Conservation (phyloP, 345 rosid species). For the Microcos paniculata region DNA sequence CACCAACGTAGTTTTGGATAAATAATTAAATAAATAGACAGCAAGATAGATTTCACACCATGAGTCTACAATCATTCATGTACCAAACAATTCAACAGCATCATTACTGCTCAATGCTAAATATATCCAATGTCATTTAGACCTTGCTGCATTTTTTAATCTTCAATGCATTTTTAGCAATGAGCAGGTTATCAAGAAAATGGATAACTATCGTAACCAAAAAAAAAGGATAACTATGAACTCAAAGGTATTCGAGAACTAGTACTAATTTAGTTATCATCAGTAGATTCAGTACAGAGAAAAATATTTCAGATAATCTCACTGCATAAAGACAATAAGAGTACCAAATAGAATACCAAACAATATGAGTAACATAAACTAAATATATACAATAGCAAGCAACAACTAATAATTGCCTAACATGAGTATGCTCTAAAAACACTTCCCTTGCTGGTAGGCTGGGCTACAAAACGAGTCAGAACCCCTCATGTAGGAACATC, state of each 20-base stretch:
- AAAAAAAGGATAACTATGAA: constrained; percentile 1
- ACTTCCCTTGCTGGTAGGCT: not conserved
- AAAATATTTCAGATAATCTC: not conserved
- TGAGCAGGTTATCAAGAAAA: not conserved
- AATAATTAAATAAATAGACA: not conserved
- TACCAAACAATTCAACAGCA: not conserved
- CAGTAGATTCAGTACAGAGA: not conserved
- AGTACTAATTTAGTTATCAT: not conserved
- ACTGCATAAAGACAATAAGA: not conserved
- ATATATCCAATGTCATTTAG: not conserved
- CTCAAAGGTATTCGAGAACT: not conserved
- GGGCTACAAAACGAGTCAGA: not conserved
- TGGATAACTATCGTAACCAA: constrained; percentile 1
- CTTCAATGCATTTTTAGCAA: not conserved
- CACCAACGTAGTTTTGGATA: not conserved
- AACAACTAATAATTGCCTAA: not conserved
- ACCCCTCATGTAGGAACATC: not conserved
- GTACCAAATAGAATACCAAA: not conserved
- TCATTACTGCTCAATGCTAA: not conserved
- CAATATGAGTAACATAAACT: not conserved
- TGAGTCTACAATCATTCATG: not conserved
- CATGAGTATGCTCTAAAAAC: not conserved
- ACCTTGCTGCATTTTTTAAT: not conserved
- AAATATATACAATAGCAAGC: not conserved
- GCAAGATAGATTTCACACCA: not conserved